Conservation (phyloP, 257 asterid genomes). For the Verbena officinalis region DNA sequence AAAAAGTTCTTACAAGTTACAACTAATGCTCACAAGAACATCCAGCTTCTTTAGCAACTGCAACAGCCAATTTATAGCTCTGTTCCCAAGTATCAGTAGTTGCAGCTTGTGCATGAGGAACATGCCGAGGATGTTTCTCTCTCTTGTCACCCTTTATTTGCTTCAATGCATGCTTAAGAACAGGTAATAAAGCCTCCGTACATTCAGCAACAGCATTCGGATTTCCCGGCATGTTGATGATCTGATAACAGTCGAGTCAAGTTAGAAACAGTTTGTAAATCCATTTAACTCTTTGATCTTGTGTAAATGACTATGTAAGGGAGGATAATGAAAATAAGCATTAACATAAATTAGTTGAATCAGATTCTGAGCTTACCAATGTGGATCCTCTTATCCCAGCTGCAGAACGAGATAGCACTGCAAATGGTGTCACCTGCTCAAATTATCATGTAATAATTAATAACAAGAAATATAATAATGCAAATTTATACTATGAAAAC, state of each 20-base stretch:
- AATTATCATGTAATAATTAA: slow-evolving; percentile 24
- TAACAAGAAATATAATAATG: not conserved
- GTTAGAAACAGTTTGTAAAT: slow-evolving; percentile 16
- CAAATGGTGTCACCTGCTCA: slow-evolving; percentile 90
- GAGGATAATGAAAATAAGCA: not conserved
- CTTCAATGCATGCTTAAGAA: slow-evolving; percentile 92
- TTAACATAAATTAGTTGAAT: not conserved
- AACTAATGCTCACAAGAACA: slow-evolving; percentile 55
- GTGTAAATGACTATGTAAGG: not conserved
- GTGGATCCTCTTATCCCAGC: slow-evolving; percentile 99
- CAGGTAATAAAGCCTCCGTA: slow-evolving; percentile 87
- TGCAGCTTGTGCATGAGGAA: slow-evolving; percentile 49
- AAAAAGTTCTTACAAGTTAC: not conserved
- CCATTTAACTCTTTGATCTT: not conserved
- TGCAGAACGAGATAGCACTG: slow-evolving; percentile 90
- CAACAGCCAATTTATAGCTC: slow-evolving; percentile 46
- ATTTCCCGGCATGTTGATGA: slow-evolving; percentile 98
- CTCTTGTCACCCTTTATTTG: slow-evolving; percentile 66
- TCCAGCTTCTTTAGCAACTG: slow-evolving; percentile 36
- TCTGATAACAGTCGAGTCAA: slow-evolving; percentile 39
- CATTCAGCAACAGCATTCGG: slow-evolving; percentile 97
- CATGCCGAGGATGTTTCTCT: slow-evolving; percentile 55
- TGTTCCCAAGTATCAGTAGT: slow-evolving; percentile 48
- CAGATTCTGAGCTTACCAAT: slow-evolving; percentile 51
- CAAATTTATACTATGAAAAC: too few species aligned